Evolutionary conservation across 2,329 filamentous ascomycete species (phyloP).

Genomic region (Neofusicoccum ribis): DNA sequence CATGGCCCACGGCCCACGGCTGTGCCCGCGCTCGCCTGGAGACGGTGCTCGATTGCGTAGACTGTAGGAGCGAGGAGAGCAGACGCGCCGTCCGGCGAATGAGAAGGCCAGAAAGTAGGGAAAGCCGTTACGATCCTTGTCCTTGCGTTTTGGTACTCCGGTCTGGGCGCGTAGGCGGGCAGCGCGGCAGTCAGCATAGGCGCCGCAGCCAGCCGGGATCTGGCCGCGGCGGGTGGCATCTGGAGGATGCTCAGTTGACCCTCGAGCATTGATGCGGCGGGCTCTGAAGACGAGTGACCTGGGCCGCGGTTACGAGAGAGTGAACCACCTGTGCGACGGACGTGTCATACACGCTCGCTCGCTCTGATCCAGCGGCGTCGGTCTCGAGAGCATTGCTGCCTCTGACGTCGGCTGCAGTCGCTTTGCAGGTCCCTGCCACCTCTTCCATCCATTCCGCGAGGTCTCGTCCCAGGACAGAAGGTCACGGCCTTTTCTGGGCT

Average conservation of each 20-base stretch:
- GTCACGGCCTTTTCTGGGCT: constrained; percentile 5
- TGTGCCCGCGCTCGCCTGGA: background rate
- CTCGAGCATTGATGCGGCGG: constrained; percentile 10
- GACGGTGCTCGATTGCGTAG: background rate
- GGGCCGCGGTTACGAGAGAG: constrained; percentile 4
- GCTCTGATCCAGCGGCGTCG: background rate
- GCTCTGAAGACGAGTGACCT: constrained; percentile 13
- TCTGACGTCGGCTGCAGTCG: constrained; percentile 8
- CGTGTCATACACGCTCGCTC: constrained; percentile 13
- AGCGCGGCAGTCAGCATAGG: constrained; percentile 16
- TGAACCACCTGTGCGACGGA: constrained; percentile 15
- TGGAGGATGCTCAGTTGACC: background rate
- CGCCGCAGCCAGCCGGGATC: constrained; percentile 10
- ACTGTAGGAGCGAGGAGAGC: background rate
- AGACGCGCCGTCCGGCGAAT: background rate
- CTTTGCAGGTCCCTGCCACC: constrained; percentile 2
- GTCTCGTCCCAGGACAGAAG: background rate
- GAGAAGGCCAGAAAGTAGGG: background rate
- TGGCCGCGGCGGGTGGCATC: background rate
- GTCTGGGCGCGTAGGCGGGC: constrained; percentile 16
- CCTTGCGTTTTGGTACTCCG: background rate
- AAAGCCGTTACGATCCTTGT: background rate
- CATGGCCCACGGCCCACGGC: background rate
- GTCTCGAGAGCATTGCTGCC: background rate
- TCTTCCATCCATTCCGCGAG: constrained; percentile 12